Conservation (phyloP, 2,329 filamentous ascomycete species). For the Tolypocladium pustulatum region DNA sequence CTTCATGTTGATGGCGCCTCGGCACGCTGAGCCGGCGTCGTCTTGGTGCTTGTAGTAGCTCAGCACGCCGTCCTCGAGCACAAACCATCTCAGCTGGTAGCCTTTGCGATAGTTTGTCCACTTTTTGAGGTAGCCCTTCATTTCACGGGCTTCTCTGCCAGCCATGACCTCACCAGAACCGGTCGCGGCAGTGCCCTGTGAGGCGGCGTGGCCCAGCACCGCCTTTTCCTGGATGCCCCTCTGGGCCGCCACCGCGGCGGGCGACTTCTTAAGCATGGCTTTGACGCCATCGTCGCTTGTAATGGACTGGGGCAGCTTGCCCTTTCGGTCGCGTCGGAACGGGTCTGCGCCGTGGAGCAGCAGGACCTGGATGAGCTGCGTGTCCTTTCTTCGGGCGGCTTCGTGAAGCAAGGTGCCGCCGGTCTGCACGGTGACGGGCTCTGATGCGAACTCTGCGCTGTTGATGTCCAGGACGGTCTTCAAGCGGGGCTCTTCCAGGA, state of each 20-base stretch:
- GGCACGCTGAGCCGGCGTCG: conserved; percentile 89
- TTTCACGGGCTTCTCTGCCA: conserved; percentile 82
- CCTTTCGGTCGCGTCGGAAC: conserved; percentile 88
- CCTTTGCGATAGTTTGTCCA: conserved; percentile 99
- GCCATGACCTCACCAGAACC: conserved; percentile 51
- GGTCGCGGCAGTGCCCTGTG: conserved; percentile 42
- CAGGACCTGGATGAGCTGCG: conserved; percentile 77
- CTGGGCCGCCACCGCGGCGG: conserved; percentile 87
- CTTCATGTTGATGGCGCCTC: conserved; percentile 96
- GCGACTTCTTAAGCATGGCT: conserved; percentile 84
- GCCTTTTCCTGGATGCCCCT: conserved; percentile 95
- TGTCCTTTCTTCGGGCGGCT: conserved; percentile 79
- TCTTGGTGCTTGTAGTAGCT: conserved; percentile 99
- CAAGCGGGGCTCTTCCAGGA: conserved; percentile 76
- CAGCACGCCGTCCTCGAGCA: conserved; percentile 90
- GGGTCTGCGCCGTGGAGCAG: conserved; percentile 92
- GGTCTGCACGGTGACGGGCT: conserved; percentile 62
- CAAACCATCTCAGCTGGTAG: conserved; percentile 96
- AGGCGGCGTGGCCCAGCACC: conserved; percentile 66
- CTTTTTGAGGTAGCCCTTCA: conserved; percentile 98
- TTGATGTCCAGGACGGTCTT: conserved; percentile 89
- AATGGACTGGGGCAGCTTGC: conserved; percentile 89
- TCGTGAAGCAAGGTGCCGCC: conserved; percentile 94
- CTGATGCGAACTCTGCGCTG: conserved; percentile 76
- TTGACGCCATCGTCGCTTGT: conserved; percentile 89